phyloP scores from a whole-genome alignment of 2,329 filamentous ascomycete species.

The Sclerotinia nivalis region DNA sequence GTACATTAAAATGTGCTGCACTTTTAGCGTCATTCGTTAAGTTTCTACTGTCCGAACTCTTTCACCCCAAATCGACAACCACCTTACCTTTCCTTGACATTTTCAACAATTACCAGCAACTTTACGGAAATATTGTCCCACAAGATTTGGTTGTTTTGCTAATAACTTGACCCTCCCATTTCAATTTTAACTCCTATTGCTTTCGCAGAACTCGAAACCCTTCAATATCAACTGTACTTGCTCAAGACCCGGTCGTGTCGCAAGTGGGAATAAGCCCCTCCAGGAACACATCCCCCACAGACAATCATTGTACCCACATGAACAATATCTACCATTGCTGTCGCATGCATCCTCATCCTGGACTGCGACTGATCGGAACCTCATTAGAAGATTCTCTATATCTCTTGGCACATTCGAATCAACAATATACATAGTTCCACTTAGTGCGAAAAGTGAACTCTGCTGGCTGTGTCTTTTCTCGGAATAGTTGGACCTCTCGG shows the following conservation, averaged over 20 bases:
- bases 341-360: constrained; percentile 19
- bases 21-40: constrained; percentile 16
- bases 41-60: constrained; percentile 6
- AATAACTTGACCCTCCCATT: background rate
- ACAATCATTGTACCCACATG: constrained; percentile 23
- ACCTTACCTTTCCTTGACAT: background rate
- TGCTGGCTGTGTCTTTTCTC: constrained; percentile 26
- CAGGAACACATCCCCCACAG: constrained; percentile 16
- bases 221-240: background rate
- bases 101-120: background rate
- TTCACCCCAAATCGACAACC: constrained; percentile 1
- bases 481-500: constrained; percentile 27
- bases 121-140: background rate
- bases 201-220: background rate
- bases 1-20: background rate
- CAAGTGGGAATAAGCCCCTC: constrained; percentile 21
- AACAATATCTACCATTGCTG: constrained; percentile 22
- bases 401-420: background rate
- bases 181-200: background rate
- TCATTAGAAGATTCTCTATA: background rate
- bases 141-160: background rate
- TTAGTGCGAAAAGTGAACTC: constrained; percentile 15
- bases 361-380: background rate
- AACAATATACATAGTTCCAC: constrained; percentile 16
- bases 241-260: constrained; percentile 18